Conservation (phyloP, 1,284 basidiomycete genomes). For the Trichosporon faecale region DNA sequence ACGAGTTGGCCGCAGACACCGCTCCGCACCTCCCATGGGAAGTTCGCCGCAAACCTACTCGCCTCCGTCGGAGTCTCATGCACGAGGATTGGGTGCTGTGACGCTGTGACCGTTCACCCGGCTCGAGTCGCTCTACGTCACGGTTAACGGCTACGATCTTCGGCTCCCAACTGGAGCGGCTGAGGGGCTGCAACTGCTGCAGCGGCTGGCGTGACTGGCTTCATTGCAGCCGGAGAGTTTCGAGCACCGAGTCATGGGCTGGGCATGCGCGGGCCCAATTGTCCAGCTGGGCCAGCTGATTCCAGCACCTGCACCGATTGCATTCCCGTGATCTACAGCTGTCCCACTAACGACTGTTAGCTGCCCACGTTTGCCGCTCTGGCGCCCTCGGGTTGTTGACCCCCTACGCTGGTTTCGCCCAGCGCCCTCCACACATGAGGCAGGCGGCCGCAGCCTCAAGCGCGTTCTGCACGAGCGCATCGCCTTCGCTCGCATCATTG, state of each 20-base stretch:
- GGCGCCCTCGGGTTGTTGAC: too few species aligned
- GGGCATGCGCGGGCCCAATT: neutral
- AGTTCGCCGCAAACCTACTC: too few species aligned
- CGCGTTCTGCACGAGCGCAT: slow-evolving; percentile 29
- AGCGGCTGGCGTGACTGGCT: too few species aligned
- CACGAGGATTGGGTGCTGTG: neutral
- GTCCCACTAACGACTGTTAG: neutral
- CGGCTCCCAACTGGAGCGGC: too few species aligned
- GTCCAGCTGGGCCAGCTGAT: neutral
- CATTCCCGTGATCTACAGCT: neutral
- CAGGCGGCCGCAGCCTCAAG: slow-evolving; percentile 37
- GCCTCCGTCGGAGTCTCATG: neutral
- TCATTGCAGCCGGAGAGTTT: neutral
- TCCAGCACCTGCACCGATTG: neutral
- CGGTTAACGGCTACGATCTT: neutral
- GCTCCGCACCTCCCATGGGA: neutral
- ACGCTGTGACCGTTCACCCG: neutral
- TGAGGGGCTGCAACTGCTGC: too few species aligned
- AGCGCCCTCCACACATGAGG: slow-evolving; percentile 43
- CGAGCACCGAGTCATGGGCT: neutral
- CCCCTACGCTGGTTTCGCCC: slow-evolving; percentile 33
- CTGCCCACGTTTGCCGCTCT: neutral
- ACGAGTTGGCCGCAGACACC: neutral
- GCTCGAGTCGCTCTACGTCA: neutral
- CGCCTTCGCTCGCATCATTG: neutral